These are phyloP conservation scores for Zymoseptoria pseudotritici DNA, from an alignment of 2,329 filamentous ascomycete genomes.

Conservation along the genomic window DNA sequence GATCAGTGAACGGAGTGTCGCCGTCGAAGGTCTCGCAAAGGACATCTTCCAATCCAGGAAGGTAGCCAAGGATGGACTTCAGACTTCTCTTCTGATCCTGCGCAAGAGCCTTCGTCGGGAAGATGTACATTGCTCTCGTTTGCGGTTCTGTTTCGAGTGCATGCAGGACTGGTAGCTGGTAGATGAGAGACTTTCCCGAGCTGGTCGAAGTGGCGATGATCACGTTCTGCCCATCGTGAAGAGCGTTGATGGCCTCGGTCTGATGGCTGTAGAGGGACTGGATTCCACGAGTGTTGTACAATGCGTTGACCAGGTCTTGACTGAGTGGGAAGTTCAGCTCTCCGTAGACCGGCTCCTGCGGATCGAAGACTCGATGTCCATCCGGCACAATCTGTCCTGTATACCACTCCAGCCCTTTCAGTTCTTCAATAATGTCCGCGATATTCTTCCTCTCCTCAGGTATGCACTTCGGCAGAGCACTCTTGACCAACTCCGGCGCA, in stretches of 20 bases:
- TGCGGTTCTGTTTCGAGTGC: constrained; percentile 70
- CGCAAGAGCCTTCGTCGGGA: constrained; percentile 91
- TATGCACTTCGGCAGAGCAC: constrained; percentile 60
- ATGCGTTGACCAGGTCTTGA: constrained; percentile 86
- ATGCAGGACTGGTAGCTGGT: constrained; percentile 86
- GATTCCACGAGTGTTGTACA: constrained; percentile 88
- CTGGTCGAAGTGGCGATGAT: constrained; percentile 93
- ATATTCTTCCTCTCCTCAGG: constrained; percentile 74
- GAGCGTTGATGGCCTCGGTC: constrained; percentile 81
- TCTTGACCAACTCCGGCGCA: constrained; percentile 29
- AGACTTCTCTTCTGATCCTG: constrained; percentile 89
- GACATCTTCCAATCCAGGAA: constrained; percentile 66
- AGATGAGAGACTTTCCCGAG: constrained; percentile 96
- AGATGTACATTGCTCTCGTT: constrained; percentile 91
- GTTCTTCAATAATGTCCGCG: constrained; percentile 74
- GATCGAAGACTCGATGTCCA: constrained; percentile 83
- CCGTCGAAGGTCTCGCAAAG: constrained; percentile 93
- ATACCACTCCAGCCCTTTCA: constrained; percentile 81
- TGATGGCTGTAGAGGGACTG: constrained; percentile 85
- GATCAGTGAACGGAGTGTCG: constrained; percentile 75
- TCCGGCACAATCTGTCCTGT: constrained; percentile 86
- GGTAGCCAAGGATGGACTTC: constrained; percentile 73
- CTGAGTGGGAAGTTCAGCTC: constrained; percentile 80
- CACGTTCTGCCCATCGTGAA: constrained; percentile 75
- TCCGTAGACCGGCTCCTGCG: constrained; percentile 72